These are phyloP conservation scores for Hypoxylon fragiforme DNA, from an alignment of 495 filamentous ascomycete genomes.

Conservation along the genomic window DNA sequence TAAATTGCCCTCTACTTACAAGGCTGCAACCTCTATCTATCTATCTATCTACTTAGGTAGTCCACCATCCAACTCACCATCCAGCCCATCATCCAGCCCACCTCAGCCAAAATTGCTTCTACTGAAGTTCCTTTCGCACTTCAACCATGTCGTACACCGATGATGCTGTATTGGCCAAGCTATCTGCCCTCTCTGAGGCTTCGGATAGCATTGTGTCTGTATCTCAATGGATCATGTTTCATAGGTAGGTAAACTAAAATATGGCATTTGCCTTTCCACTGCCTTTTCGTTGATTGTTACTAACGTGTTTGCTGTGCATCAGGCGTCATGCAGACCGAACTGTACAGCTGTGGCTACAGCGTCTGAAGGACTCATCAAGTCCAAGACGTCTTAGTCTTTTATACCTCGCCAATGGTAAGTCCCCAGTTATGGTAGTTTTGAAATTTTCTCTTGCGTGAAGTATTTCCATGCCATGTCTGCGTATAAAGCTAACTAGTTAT, in stretches of 20 bases:
- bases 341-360: constrained; percentile 84
- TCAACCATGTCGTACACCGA: constrained; percentile 87
- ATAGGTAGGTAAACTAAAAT: constrained; percentile 65
- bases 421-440: neutral
- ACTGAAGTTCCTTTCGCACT: neutral
- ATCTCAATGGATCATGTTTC: constrained; percentile 99
- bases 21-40: neutral
- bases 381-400: constrained; percentile 87
- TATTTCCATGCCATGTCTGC: neutral
- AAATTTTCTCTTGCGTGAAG: neutral
- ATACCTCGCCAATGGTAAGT: constrained; percentile 90
- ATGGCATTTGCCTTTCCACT: neutral
- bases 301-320: constrained; percentile 17
- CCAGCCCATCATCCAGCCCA: neutral
- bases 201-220: constrained; percentile 95
- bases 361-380: constrained; percentile 79
- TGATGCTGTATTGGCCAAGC: constrained; percentile 89
- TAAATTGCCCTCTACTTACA: constrained; percentile 11
- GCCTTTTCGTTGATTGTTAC: constrained; percentile 8
- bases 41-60: neutral
- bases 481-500: constrained; percentile 34
- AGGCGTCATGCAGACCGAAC: constrained; percentile 90
- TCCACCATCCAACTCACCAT: neutral
- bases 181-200: constrained; percentile 91
- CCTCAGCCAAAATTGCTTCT: no score